Evolutionary conservation across 495 filamentous ascomycete species (phyloP), one percentile per base, ranked within the genome.

Genomic region (Hypoxylon perforatum): DNA sequence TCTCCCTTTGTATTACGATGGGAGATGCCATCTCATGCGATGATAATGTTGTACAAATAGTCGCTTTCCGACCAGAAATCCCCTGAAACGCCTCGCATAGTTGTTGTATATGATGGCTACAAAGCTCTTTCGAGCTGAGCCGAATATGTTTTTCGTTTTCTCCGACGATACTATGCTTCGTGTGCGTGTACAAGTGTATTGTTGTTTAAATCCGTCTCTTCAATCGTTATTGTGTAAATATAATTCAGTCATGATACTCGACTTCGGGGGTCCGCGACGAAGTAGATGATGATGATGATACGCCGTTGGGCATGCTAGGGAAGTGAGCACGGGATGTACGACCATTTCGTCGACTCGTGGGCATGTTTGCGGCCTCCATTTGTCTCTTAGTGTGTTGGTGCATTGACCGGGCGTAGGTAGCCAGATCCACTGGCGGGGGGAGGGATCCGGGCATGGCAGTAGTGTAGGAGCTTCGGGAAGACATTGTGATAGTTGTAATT

Each of bases 381-480:
- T 84, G 81, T 28, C 77, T 65, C 75, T 83, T 83, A 50, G 81
- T 84, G 61, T 84, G 81, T 42, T 78, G 76, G 53, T 80, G 80
- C 81, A 84, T 84, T 44, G 73, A 77, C 51, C 81, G 77, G 3
- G 79, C 67, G 54, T 84, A 84, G 9, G 74, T 75, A 12, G 78
- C 68, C 15, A 83, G 64, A 51, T 83, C 78, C 46, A 70, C n/a
- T 5, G 81, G 81, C 3, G 80, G 77, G 3, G 80, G 72, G 14
- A 81, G 74, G 0, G 76, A 73, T 10, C 69, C 9, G 23, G 78
- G 65, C 67, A 79, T 74, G 48, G 72, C 41, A 17, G 67, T 64
- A 6, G 72, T 69, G 48, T 71, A 77, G 11, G 67, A 49, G 22
- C 61, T 63, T 61, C 72, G 75, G 45, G 74, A 50, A 2, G 79